Base-by-base conservation (phyloP, 176 grass and related monocot genomes). In the Dactylis glomerata region DNA sequence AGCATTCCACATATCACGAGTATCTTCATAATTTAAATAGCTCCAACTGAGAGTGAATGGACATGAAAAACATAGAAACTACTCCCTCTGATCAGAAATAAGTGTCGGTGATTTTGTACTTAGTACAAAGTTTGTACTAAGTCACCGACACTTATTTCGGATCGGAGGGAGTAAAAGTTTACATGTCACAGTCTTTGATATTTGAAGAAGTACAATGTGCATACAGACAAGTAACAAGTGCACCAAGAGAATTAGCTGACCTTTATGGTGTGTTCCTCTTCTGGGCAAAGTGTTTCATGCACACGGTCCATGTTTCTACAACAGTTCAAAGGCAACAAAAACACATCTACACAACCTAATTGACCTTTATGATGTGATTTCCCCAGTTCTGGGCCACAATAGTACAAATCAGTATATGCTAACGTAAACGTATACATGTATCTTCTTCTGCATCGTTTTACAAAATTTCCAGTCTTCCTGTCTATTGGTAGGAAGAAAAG, bases 381-480 rank as follows among this genome's bases (percentile, higher is more conserved):
- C 67, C 46, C 20, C 64, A 26, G 9, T 68, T 87, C 73, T 24
- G 36, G 77, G 88, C 56, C 54, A 73, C 32, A 74, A 83, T 15
- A 68, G 37, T 87, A 86, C 84, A 83, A 74, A 75, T 66, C 30
- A 49, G 49, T 86, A 73, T 86, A 65, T 66, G 36, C 66, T 54
- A 65, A 31, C 1, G 32, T 31, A 64, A 32, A 64, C 3, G 80
- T 77, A 30, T 68, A 84, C 56, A 23, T 20, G 77, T 81, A 40
- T 76, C 76, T 71, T 85, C 73, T 78, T 79, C 24, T 36, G 16
- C 80, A 40, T 68, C 59, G 40, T 87, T 80, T 81, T 87, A 90
- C 84, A 86, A 90, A 86, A 87, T 78, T 36, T 37, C 65, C 81
- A 73, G 32, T 65, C 78, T 61, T 78, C 76, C 76, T 79, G 31